Evolutionary conservation across 768 basidiomycete species (phyloP).

Genomic region (Cantharellus cinnabarinus): DNA sequence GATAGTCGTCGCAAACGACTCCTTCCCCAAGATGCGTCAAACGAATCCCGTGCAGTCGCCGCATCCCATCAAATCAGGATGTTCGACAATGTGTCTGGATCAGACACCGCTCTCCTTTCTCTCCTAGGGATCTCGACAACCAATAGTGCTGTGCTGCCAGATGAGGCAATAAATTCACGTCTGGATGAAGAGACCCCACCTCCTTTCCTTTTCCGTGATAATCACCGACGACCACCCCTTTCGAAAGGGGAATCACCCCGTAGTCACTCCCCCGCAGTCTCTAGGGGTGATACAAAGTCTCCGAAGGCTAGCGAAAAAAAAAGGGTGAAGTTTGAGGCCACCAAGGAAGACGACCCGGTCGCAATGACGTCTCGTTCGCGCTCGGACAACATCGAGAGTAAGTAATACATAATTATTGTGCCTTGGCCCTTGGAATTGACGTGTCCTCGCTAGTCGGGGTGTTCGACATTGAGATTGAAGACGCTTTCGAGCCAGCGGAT

Average conservation of each 20-base stretch:
- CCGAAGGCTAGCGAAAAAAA: neutral
- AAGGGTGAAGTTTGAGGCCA: neutral
- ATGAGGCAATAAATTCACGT: no score
- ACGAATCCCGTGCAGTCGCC: neutral
- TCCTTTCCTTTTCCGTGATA: no score
- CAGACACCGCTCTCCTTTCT: neutral
- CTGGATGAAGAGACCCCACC: no score
- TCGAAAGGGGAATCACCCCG: no score
- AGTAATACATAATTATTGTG: neutral
- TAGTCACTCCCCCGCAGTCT: no score
- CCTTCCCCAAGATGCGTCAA: neutral
- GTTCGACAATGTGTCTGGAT: neutral
- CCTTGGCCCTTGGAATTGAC: neutral
- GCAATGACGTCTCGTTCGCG: neutral
- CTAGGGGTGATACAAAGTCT: no score
- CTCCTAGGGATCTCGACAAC: neutral
- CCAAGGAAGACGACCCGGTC: neutral
- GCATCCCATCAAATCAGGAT: neutral
- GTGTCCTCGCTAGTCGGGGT: constrained; percentile 25
- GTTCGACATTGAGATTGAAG: constrained; percentile 39
- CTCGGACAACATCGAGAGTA: neutral
- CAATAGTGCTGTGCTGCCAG: neutral
- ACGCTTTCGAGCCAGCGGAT: constrained; percentile 13
- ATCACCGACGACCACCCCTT: no score
- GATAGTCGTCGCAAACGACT: neutral